A percentile compares a stretch with the other conserved stretches of the same genome.
phyloP scores from a whole-genome alignment of 108 stramenopile genomes.

The Discostella stelligeroides region DNA sequence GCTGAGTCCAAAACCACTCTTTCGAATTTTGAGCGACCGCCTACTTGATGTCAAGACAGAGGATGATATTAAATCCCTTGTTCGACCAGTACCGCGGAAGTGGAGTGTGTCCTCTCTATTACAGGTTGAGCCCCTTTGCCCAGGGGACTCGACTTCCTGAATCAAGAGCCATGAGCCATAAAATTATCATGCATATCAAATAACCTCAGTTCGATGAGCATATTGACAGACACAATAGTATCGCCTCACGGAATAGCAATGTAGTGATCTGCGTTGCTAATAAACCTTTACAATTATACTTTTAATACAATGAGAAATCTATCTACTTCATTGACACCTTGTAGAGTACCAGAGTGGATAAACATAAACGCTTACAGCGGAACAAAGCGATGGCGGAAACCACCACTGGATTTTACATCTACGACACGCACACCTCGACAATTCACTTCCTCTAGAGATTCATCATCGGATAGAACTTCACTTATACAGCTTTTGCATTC shows the following conservation, averaged over 20 bases:
- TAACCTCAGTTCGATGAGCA: no score
- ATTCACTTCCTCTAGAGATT: constrained; percentile 11
- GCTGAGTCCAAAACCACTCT: constrained; percentile 18
- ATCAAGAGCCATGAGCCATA: neutral
- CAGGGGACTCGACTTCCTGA: neutral
- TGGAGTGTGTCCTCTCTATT: neutral
- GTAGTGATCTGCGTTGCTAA: no score
- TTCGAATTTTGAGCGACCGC: constrained; percentile 27
- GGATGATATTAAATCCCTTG: constrained; percentile 32
- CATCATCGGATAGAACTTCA: constrained; percentile 1
- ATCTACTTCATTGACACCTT: no score
- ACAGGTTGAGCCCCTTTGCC: neutral
- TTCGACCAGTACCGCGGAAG: constrained; percentile 36
- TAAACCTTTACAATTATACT: neutral
- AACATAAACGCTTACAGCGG: constrained; percentile 25
- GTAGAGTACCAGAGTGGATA: no score
- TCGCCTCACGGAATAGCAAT: no score
- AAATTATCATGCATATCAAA: no score
- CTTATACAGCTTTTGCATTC: neutral
- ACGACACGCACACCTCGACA: constrained; percentile 28
- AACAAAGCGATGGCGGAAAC: constrained; percentile 34
- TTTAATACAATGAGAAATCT: neutral
- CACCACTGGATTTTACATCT: constrained; percentile 16
- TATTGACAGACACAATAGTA: no score
- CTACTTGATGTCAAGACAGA: constrained; percentile 36